Evolutionary conservation across 179 eudicot genomes (phyloP), one percentile per base, ranked within the genome.

Genomic region (Carnegiea gigantea): DNA sequence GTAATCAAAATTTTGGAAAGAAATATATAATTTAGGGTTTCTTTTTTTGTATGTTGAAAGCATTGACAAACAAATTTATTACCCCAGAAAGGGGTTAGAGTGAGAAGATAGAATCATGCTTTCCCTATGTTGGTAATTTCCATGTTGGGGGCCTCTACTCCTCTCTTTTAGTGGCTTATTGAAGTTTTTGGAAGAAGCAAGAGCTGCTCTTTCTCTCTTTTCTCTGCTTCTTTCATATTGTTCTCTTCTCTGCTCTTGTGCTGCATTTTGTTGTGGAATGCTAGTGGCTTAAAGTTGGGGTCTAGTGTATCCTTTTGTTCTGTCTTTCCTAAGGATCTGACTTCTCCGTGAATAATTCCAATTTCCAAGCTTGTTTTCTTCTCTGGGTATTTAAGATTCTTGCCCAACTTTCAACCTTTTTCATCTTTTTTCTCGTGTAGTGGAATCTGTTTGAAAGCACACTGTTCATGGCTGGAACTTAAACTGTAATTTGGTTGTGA

Each of bases 261-360:
- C 82, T 81, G 77, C 83, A 86, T 76, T 86, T 65, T 70, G 53
- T 77, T 70, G 81, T 72, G 59, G 79, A 74, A 84, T 81, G 76
- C 51, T 77, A 78, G 77, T 74, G 49, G 36, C 64, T 81, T 84
- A 9, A 81, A 84, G 73, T 24, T 77, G 65, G 77, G 76, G 76
- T 81, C 1, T 33, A 43, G 79, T 67, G 62, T 49, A 4, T 20
- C 40, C 44, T 73, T 46, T 49, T 54, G 51, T 68, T 76, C 68
- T 62, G 68, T 62, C 9, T 73, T 73, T 2, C 49, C 17, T 17
- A 46, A 48, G 77, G 77, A 74, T 74, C 30, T 48, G 17, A 12
- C 53, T 48, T 44, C 57, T 74, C 77, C 49, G 38, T 46, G 70
- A 77, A 71, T 54, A 44, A 53, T 54, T 75, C 67, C 48, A 23